phyloP scores from a whole-genome alignment of 2,329 filamentous ascomycete genomes.

The Epichloe gansuensis region DNA sequence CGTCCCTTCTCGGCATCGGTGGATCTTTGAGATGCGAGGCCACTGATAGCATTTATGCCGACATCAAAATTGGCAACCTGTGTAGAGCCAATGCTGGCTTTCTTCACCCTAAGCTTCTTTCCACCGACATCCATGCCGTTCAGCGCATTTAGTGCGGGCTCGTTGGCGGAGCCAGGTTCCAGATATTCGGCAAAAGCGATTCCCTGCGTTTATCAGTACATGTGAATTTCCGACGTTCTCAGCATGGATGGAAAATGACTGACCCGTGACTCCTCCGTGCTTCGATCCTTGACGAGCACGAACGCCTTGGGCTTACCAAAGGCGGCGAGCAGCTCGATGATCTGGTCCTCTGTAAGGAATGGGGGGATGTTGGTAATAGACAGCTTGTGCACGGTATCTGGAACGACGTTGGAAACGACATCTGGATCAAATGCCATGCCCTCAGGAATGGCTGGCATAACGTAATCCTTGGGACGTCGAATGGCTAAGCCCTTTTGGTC shows the following conservation, averaged over 20 bases:
- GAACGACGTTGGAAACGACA: slow-evolving; percentile 65
- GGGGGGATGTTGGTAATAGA: slow-evolving; percentile 79
- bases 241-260: slow-evolving; percentile 7
- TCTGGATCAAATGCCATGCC: slow-evolving; percentile 63
- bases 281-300: slow-evolving; percentile 72
- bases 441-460: slow-evolving; percentile 69
- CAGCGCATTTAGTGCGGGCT: slow-evolving; percentile 77
- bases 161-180: slow-evolving; percentile 56
- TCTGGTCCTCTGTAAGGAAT: slow-evolving; percentile 82
- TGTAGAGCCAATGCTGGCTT: slow-evolving; percentile 87
- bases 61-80: slow-evolving; percentile 87
- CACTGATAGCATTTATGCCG: slow-evolving; percentile 94
- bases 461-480: slow-evolving; percentile 89
- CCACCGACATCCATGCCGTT: slow-evolving; percentile 92
- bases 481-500: slow-evolving; percentile 55
- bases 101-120: slow-evolving; percentile 68
- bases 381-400: slow-evolving; percentile 91
- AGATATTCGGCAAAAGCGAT: slow-evolving; percentile 95
- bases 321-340: slow-evolving; percentile 75
- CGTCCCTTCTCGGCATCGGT: slow-evolving; percentile 66
- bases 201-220: slow-evolving; percentile 40
- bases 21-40: slow-evolving; percentile 83
- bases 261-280: slow-evolving; percentile 78
- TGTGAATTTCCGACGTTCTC: slow-evolving; percentile 15
- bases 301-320: slow-evolving; percentile 94